Conservation (phyloP, 768 basidiomycete genomes). For the Cyclocybe cylindracea region DNA sequence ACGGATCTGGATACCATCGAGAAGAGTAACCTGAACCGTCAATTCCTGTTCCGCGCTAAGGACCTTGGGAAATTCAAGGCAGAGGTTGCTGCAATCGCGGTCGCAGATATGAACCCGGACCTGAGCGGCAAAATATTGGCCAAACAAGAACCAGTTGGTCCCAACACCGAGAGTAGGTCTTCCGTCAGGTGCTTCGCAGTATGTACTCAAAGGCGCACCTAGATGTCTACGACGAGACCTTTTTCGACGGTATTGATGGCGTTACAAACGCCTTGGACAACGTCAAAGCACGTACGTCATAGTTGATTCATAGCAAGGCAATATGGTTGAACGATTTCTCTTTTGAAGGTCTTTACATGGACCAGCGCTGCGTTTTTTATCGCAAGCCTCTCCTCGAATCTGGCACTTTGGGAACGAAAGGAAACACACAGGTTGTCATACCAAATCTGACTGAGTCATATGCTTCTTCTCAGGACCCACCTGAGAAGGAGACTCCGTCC, state of each 20-base stretch:
- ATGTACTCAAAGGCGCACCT: slow-evolving; percentile 49
- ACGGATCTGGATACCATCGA: slow-evolving; percentile 99
- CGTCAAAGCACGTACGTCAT: slow-evolving; percentile 80
- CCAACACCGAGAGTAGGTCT: slow-evolving; percentile 85
- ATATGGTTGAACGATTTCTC: background rate
- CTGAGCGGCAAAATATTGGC: slow-evolving; percentile 82
- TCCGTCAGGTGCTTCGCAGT: background rate
- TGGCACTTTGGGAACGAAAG: slow-evolving; percentile 97
- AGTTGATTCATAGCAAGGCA: background rate
- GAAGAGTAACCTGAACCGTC: slow-evolving; percentile 97
- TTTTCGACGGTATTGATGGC: slow-evolving; percentile 87
- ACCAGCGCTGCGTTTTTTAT: slow-evolving; percentile 96
- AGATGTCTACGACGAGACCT: slow-evolving; percentile 88
- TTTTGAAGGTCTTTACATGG: slow-evolving; percentile 92
- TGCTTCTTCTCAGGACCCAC: slow-evolving; percentile 96
- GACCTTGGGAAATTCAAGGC: slow-evolving; percentile 97
- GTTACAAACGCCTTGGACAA: slow-evolving; percentile 99
- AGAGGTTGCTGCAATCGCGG: slow-evolving; percentile 89
- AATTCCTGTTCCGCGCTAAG: slow-evolving; percentile 96
- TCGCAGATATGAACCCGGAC: slow-evolving; percentile 94
- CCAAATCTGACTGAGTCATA: slow-evolving; percentile 97
- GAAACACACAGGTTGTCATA: slow-evolving; percentile 93
- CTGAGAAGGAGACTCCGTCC: slow-evolving; percentile 94
- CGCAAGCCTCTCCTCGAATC: slow-evolving; percentile 95
- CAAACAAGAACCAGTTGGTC: slow-evolving; percentile 92